Evolutionary conservation across 179 eudicot species (phyloP).

Genomic region (Camellia oleifera): DNA sequence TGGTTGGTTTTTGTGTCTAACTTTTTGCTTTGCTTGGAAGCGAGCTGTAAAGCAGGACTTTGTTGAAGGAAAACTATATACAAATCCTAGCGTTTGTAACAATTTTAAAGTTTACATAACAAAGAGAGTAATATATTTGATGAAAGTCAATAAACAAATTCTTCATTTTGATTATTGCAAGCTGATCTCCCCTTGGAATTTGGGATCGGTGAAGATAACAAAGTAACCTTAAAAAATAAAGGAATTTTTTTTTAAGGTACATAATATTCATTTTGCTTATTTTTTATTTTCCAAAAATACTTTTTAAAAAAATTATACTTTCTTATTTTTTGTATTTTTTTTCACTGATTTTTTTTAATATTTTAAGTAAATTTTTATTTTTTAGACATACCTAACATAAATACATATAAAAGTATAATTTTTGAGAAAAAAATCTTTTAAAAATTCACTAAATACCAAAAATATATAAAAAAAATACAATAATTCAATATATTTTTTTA

Average conservation of each 20-base stretch:
- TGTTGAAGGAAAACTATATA: slow-evolving; percentile 33
- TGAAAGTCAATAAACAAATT: background rate
- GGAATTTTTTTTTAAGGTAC: background rate
- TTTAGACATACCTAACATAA: no score
- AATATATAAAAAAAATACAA: no score
- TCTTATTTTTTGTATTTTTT: no score
- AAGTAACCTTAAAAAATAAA: background rate
- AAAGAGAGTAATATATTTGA: background rate
- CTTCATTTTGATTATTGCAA: background rate
- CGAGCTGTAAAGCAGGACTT: slow-evolving; percentile 52
- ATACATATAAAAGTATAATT: no score
- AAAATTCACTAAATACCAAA: no score
- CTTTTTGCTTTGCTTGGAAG: background rate
- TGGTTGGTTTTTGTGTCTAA: background rate
- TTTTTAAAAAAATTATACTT: no score
- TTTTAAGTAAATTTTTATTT: no score
- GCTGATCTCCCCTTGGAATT: slow-evolving; percentile 23
- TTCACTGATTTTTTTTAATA: no score
- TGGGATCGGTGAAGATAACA: slow-evolving; percentile 5
- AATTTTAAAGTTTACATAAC: background rate
- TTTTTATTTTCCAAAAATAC: no score
- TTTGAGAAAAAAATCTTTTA: no score
- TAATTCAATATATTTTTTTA: no score
- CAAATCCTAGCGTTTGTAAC: slow-evolving; percentile 10
- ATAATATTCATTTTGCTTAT: no score